phyloP scores from a whole-genome alignment of 306 rosid genomes.

The Cicer arietinum region DNA sequence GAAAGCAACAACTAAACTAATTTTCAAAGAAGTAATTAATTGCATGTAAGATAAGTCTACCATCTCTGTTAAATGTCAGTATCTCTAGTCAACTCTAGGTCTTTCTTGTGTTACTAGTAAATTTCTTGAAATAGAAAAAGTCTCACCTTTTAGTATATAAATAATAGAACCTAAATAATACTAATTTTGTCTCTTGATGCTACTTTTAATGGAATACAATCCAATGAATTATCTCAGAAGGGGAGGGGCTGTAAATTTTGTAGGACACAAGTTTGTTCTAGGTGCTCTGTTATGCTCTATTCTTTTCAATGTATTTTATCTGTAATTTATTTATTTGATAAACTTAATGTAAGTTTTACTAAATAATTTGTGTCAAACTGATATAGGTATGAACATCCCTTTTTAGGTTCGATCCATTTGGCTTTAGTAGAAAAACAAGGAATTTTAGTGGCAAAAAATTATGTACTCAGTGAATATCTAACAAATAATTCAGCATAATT shows the following conservation, averaged over 20 bases:
- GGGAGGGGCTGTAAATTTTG: constrained; percentile 39
- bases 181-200: too few relatives aligned
- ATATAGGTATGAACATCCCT: not conserved
- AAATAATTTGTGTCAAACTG: not conserved
- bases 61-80: too few relatives aligned
- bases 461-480: not conserved
- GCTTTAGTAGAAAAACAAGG: not conserved
- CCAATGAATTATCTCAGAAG: constrained; percentile 38
- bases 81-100: too few relatives aligned
- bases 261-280: constrained; percentile 39
- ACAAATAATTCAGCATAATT: not conserved
- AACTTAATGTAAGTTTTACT: not conserved
- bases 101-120: too few relatives aligned
- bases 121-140: too few relatives aligned
- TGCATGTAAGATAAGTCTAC: too few relatives aligned
- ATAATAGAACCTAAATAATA: too few relatives aligned
- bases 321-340: constrained; percentile 12
- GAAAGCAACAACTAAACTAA: too few relatives aligned
- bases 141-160: too few relatives aligned
- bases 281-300: constrained; percentile 13
- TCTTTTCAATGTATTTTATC: constrained; percentile 35
- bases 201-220: too few relatives aligned
- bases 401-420: not conserved
- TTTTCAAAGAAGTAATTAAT: too few relatives aligned
- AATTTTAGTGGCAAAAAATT: not conserved